Percentiles rank a stretch among this genome's conserved stretches.
Evolutionary conservation across 768 basidiomycete species (phyloP).

Genomic region (Pulveroboletus sp.): DNA sequence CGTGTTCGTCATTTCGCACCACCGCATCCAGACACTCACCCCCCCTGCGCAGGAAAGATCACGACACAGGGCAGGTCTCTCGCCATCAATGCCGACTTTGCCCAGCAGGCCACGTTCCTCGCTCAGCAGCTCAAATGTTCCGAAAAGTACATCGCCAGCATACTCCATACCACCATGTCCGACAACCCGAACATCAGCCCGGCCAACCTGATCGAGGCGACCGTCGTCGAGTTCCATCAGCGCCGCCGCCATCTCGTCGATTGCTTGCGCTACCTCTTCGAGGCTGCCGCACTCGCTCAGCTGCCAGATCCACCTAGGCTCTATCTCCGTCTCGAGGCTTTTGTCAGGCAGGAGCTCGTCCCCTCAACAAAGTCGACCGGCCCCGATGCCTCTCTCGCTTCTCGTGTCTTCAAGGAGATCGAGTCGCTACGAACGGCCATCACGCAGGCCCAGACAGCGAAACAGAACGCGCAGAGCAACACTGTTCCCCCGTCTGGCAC

Average conservation of each 20-base stretch:
- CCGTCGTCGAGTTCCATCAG: constrained; percentile 64
- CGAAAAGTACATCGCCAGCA: constrained; percentile 70
- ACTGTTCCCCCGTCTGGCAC: constrained; percentile 53
- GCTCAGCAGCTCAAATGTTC: constrained; percentile 79
- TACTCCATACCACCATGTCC: constrained; percentile 60
- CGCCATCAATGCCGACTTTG: constrained; percentile 75
- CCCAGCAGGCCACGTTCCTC: constrained; percentile 70
- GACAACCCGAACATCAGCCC: constrained; percentile 60
- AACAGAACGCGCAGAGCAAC: constrained; percentile 55
- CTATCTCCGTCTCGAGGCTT: constrained; percentile 48
- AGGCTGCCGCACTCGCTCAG: constrained; percentile 49
- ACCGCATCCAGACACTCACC: neutral
- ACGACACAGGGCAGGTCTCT: constrained; percentile 59
- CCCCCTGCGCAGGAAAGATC: constrained; percentile 53
- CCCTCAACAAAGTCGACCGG: constrained; percentile 31
- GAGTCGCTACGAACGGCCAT: constrained; percentile 51
- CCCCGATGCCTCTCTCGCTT: constrained; percentile 43
- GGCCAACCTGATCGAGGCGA: constrained; percentile 55
- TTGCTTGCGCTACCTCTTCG: constrained; percentile 64
- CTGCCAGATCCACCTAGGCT: constrained; percentile 42
- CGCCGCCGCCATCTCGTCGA: constrained; percentile 68
- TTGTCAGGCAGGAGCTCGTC: constrained; percentile 53
- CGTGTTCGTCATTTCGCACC: constrained; percentile 31
- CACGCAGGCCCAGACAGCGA: constrained; percentile 48
- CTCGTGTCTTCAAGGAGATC: constrained; percentile 58